Base-by-base conservation (phyloP, 345 rosid species). In the Angophora floribunda region DNA sequence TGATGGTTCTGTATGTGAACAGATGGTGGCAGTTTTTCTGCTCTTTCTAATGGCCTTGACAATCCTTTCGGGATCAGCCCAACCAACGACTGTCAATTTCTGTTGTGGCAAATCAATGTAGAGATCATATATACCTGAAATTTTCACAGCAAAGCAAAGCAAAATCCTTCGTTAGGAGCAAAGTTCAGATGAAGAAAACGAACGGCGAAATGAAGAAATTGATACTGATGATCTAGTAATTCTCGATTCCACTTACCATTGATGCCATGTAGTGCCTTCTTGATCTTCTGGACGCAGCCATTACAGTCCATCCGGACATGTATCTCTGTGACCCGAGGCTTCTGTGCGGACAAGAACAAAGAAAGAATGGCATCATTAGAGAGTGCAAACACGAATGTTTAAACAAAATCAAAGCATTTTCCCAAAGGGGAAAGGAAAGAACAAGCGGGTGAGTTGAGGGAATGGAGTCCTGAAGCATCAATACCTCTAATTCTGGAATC, bases 301-400 rank as follows among this genome's bases (percentile, higher is more conserved):
- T 95, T 95, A 86, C 98, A 96, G 94, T 96, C 97, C 92, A 96
- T 93, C 78, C 95, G 95, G 94, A 96, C 95, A 44, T 93, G 91
- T 78, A 96, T 91, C 92, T 96, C 97, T 0, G 93, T 95, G 52
- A 96, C 90, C 36, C 90, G 88, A 91, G 96, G 95, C 87, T 91
- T 96, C 96, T 96, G 93, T 6, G 32, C 14, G 24, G 49, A 19
- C 49, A 41, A 12, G 28, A 75, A 75, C 3, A 28, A 41, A 75
- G 4, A 41, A 19, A 45, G 84, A 75, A 49, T 75, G 22, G 49
- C 49, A 11, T 41, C 84, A 19, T 75, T 75, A 75, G 84, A 75
- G 84, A 41, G 84, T 15, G 19, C 49, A 19, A 41, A 41, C 84
- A 41, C 84, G 41, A 75, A 75, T 41, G 49, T 12, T 19, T 75